A percentile compares a stretch with the other conserved stretches of the same genome.
Evolutionary conservation across 257 asterid genomes (phyloP).

Genomic region (Penstemon davidsonii): DNA sequence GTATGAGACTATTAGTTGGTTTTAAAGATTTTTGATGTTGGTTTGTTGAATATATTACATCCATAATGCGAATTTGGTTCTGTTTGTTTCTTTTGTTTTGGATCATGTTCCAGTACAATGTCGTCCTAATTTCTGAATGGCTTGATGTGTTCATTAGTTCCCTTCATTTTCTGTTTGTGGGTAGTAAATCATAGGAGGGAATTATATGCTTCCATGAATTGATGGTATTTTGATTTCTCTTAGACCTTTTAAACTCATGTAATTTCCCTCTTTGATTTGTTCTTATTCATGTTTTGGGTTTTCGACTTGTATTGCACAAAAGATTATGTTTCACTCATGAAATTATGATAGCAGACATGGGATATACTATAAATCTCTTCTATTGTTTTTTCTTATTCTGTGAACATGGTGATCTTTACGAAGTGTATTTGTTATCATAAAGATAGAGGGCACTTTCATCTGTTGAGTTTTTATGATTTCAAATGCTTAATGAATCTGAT

Average conservation of each 20-base stretch:
- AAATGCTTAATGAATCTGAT: neutral
- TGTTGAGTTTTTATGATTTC: neutral
- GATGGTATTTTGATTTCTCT: neutral
- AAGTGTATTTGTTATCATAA: neutral
- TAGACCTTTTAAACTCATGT: neutral
- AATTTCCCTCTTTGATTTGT: neutral
- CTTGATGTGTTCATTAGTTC: neutral
- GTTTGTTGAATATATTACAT: neutral
- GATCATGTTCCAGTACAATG: neutral
- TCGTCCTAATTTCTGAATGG: neutral
- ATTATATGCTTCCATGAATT: neutral
- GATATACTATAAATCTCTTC: neutral
- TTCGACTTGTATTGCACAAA: neutral
- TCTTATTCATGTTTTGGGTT: slow-evolving; percentile 6
- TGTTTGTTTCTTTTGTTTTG: neutral
- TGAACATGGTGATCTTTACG: neutral
- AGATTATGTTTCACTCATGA: neutral
- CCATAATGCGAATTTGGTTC: neutral
- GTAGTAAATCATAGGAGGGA: neutral
- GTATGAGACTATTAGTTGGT: neutral
- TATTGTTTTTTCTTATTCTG: neutral
- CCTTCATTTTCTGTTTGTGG: slow-evolving; percentile 6
- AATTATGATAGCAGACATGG: neutral
- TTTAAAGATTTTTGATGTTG: neutral
- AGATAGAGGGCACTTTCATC: neutral